Conservation (phyloP, 2,329 filamentous ascomycete species). For the Cercospora sp. region DNA sequence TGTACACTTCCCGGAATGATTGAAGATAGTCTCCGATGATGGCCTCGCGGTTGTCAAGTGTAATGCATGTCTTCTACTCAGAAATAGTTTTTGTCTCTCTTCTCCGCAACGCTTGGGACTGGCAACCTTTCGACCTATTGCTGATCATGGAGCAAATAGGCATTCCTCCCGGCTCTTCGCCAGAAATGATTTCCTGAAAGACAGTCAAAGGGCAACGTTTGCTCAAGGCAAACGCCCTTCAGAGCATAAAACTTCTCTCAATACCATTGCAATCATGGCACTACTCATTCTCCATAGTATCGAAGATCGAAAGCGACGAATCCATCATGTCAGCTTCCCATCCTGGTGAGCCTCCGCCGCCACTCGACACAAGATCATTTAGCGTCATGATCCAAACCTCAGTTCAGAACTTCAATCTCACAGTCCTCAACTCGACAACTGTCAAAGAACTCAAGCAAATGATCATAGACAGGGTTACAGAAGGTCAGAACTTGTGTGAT, state of each 20-base stretch:
- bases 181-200: not conserved
- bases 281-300: not conserved
- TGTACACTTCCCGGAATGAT: slow-evolving; percentile 16
- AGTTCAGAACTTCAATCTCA: not conserved
- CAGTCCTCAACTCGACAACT: not conserved
- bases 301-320: not conserved
- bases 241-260: not conserved
- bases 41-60: slow-evolving; percentile 2
- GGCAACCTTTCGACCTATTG: not conserved
- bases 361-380: not conserved
- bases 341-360: not conserved
- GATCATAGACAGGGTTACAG: not conserved
- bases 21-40: slow-evolving; percentile 8
- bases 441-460: slow-evolving; percentile 2
- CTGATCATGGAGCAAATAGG: not conserved
- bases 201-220: not conserved
- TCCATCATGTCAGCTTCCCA: slow-evolving; percentile 2
- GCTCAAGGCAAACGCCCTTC: not conserved
- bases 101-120: not conserved
- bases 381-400: not conserved
- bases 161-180: not conserved
- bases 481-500: not conserved
- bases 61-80: slow-evolving; percentile 3
- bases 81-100: not conserved
- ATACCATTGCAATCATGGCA: not conserved